Evolutionary conservation across 371 early-diverging fungal species (phyloP), one percentile per base, ranked within the genome.

Genomic region (Haplosporangium sp.): DNA sequence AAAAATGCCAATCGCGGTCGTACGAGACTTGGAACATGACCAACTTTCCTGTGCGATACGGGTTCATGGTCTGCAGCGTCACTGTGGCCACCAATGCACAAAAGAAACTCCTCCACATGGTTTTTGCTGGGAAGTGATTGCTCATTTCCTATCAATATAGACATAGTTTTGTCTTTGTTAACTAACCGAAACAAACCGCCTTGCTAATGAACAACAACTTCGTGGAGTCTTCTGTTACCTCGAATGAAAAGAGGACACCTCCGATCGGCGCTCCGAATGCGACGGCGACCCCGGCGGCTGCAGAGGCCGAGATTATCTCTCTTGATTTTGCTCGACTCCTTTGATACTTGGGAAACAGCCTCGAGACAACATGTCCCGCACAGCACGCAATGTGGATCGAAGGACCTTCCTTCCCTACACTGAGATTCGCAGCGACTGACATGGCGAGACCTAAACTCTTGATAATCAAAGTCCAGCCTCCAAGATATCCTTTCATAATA

Each of bases 211-310:
- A 6, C 45, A 45, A 45, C 29, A 29, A 4, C 29, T 29, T 29
- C 29, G 1, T 29, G 29, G 29, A 2, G 29, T 4, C 29, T 29
- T 29, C 29, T 29, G 29, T 29, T 69, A 76, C 76, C 68, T 95
- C 83, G 83, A 93, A 76, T 53, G 88, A 86, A 68, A 96, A 97
- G 21, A 98, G 73, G 18, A 98, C 96, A 12, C 98, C 98, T 46
- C 98, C 97, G 18, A 97, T 93, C 0, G 97, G 97, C 8, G 95
- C 92, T 20, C 95, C 97, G 82, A 97, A 97, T 1, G 97, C 96
- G 14, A 95, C 95, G 6, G 95, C 89, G 9, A 97, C 92, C 29
- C 98, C 98, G 3, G 98, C 96, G 0, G 97, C 95, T 1, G 93
- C 87, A 0, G 95, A 86, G 0, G 96, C 93, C 3, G 96, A 94